phyloP scores from a whole-genome alignment of 2,329 filamentous ascomycete genomes.

The Shiraia sp. region DNA sequence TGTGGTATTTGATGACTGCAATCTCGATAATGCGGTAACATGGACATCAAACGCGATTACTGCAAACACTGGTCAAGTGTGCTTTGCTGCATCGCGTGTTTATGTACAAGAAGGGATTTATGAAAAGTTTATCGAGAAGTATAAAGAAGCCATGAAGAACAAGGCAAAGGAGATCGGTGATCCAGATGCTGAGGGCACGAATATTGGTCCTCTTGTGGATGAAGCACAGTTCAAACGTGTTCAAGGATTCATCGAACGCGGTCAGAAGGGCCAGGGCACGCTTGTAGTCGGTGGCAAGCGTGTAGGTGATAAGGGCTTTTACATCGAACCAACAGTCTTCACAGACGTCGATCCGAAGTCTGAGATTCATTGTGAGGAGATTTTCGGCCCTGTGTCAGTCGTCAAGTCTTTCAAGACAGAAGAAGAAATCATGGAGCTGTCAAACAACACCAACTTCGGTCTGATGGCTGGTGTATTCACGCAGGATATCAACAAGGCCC shows the following conservation, averaged over 20 bases:
- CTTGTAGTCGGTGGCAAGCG: slow-evolving; percentile 40
- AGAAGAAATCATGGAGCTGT: slow-evolving; percentile 44
- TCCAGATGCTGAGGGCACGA: slow-evolving; percentile 31
- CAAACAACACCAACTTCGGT: slow-evolving; percentile 46
- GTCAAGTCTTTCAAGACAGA: slow-evolving; percentile 45
- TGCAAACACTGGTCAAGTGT: slow-evolving; percentile 45
- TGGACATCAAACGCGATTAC: slow-evolving; percentile 43
- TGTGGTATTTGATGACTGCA: slow-evolving; percentile 50
- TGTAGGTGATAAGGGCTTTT: slow-evolving; percentile 36
- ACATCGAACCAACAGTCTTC: slow-evolving; percentile 43
- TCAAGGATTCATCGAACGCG: slow-evolving; percentile 40
- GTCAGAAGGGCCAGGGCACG: slow-evolving; percentile 33
- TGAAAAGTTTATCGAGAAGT: slow-evolving; percentile 42
- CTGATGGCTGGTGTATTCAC: slow-evolving; percentile 46
- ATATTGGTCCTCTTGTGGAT: slow-evolving; percentile 42
- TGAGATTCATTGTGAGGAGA: slow-evolving; percentile 44
- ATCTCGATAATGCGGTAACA: slow-evolving; percentile 48
- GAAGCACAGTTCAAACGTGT: slow-evolving; percentile 42
- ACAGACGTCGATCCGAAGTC: slow-evolving; percentile 38
- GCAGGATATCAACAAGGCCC: slow-evolving; percentile 43
- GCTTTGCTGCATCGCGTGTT: slow-evolving; percentile 44
- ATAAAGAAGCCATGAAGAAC: slow-evolving; percentile 38
- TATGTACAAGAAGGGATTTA: slow-evolving; percentile 47
- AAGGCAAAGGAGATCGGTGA: slow-evolving; percentile 38
- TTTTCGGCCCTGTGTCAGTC: slow-evolving; percentile 45